Base-by-base conservation (phyloP, 306 rosid species). In the Begonia loranthoides region DNA sequence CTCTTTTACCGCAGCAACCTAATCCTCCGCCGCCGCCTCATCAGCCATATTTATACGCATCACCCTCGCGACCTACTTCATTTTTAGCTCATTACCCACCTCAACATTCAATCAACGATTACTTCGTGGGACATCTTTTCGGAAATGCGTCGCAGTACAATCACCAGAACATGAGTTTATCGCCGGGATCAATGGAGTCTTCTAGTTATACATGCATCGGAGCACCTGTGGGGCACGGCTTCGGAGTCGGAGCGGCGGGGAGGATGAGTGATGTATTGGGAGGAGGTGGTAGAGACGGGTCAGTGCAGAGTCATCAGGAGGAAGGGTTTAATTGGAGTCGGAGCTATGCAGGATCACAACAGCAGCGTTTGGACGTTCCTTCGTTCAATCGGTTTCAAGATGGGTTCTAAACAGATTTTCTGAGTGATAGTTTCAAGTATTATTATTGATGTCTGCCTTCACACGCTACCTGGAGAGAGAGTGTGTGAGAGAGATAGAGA, bases 341-440 rank as follows among this genome's bases (percentile, higher is more conserved):
- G 36, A 2, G 36, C 36, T 28, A 28, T 28, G 36, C 36, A 28
- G 36, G 36, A 28, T 28, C 36, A 4, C 36, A 28, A 28, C 36
- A 58, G 22, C 51, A 77, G 59, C 55, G 59, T 57, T 64, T 76
- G 78, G 77, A 75, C 60, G 62, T 41, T 54, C 43, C 85, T 41
- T 61, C 83, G 77, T 79, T 79, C 81, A 81, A 84, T 79, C 95
- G 87, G 73, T 88, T 70, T 84, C 95, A 84, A 72, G 87, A 79
- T 70, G 93, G 85, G 16, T 81, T 81, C 81, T 83, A 78, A 69
- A 55, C 21, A 16, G 58, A 60, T 61, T 61, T 58, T 67, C 17
- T 65, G 52, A 56, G 63, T 39, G 56, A 46, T 61, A 57, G 64
- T 48, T 51, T 49, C 24, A 60, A 47, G 48, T 12, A 7, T 65